Evolutionary conservation across 2,329 filamentous ascomycete species (phyloP).

Genomic region (Triangularia verruculosa): DNA sequence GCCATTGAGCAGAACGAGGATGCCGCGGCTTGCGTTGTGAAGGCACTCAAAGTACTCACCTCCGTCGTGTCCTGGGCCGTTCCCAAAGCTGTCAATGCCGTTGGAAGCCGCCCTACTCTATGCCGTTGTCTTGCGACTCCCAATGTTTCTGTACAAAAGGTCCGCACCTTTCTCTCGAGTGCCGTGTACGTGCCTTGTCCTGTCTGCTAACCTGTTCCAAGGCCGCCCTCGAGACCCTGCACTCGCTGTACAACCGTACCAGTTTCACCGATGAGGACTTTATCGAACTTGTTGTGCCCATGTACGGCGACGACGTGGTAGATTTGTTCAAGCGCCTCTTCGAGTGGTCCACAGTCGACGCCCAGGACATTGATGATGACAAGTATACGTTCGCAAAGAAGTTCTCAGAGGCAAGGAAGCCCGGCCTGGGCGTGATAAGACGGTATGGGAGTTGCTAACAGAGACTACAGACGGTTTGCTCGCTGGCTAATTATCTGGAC

Average conservation of each 20-base stretch:
- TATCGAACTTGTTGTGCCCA: constrained; percentile 70
- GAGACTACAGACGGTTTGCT: constrained; percentile 68
- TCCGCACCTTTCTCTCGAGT: not conserved
- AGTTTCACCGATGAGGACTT: constrained; percentile 78
- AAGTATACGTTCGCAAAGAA: constrained; percentile 93
- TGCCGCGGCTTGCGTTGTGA: constrained; percentile 68
- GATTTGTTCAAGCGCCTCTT: constrained; percentile 70
- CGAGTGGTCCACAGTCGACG: constrained; percentile 74
- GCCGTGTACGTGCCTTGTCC: constrained; percentile 9
- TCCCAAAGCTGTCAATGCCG: constrained; percentile 72
- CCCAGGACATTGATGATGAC: constrained; percentile 82
- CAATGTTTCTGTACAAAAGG: constrained; percentile 68
- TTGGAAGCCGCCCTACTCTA: constrained; percentile 67
- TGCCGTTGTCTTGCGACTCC: constrained; percentile 68
- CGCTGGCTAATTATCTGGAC: constrained; percentile 79
- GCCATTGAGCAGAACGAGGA: constrained; percentile 60
- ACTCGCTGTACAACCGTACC: constrained; percentile 73
- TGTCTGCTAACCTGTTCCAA: constrained; percentile 36
- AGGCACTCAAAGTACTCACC: constrained; percentile 72
- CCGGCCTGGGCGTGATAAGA: not conserved
- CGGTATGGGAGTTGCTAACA: constrained; percentile 12
- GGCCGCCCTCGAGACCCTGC: constrained; percentile 79
- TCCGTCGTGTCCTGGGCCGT: constrained; percentile 86
- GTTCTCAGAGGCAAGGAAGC: constrained; percentile 71
- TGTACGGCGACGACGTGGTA: constrained; percentile 72